These are phyloP conservation scores for Pestalotiopsis sp. DNA, from an alignment of 2,329 filamentous ascomycete genomes.

Conservation along the genomic window DNA sequence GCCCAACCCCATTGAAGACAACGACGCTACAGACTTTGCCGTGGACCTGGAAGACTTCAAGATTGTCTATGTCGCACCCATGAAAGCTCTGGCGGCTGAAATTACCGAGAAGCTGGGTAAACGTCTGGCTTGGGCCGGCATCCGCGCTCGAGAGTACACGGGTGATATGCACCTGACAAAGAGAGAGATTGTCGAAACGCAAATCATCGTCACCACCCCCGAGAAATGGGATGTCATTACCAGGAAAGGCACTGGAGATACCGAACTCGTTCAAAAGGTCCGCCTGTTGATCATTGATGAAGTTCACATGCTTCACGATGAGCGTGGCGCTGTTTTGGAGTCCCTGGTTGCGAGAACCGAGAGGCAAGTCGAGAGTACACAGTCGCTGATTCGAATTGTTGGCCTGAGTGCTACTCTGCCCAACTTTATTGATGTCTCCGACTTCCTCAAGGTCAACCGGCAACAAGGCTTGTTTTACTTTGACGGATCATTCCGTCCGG, in stretches of 20 bases:
- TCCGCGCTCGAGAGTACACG: conserved; percentile 90
- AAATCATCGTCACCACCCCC: conserved; percentile 97
- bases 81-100: conserved; percentile 97
- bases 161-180: conserved; percentile 99
- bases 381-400: conserved; percentile 94
- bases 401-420: conserved; percentile 94
- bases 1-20: conserved; percentile 78
- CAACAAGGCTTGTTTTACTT: conserved; percentile 95
- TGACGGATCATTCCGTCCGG: conserved; percentile 91
- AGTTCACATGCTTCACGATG: conserved; percentile 99
- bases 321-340: conserved; percentile 92
- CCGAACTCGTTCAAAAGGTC: conserved; percentile 96
- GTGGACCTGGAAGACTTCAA: conserved; percentile 92
- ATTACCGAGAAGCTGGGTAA: conserved; percentile 93
- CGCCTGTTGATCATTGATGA: conserved; percentile 96
- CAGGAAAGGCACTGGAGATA: conserved; percentile 94
- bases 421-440: conserved; percentile 95
- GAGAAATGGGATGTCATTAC: conserved; percentile 99
- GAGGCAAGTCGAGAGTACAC: conserved; percentile 95
- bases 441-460: conserved; percentile 95
- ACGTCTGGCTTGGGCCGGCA: conserved; percentile 88
- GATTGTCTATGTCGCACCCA: conserved; percentile 97
- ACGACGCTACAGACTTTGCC: conserved; percentile 73
- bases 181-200: conserved; percentile 90
- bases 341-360: conserved; percentile 94